These are phyloP conservation scores for Aspergillus campestris DNA, from an alignment of 495 filamentous ascomycete species.

Conservation along the genomic window DNA sequence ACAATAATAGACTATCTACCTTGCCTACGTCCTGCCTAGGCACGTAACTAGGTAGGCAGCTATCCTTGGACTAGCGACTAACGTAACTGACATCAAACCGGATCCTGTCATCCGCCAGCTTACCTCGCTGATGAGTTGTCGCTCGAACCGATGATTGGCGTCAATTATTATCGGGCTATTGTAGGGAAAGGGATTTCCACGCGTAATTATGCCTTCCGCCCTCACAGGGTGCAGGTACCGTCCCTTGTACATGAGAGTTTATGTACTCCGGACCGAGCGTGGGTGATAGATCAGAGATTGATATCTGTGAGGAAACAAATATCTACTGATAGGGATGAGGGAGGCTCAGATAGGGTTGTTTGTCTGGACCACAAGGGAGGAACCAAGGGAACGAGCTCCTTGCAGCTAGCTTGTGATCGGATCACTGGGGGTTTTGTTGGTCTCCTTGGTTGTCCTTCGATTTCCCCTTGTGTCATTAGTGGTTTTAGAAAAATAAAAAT, in stretches of 20 bases:
- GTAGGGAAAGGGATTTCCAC: constrained; percentile 13
- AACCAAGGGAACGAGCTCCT: constrained; percentile 10
- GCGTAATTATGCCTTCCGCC: constrained; percentile 16
- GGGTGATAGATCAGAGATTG: too few species aligned
- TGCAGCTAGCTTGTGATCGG: constrained; percentile 11
- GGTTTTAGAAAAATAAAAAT: too few species aligned
- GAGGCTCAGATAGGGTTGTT: constrained; percentile 1
- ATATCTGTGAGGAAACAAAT: too few species aligned
- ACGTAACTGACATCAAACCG: background rate
- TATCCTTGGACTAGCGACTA: too few species aligned
- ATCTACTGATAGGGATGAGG: background rate
- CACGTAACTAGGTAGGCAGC: too few species aligned
- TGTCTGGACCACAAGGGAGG: constrained; percentile 9
- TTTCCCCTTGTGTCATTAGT: too few species aligned
- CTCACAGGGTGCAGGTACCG: constrained; percentile 12
- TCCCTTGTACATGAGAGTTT: background rate
- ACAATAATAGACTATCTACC: too few species aligned
- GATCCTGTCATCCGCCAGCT: constrained; percentile 1
- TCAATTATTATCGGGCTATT: constrained; percentile 17
- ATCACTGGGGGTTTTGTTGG: background rate
- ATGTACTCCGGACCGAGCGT: too few species aligned
- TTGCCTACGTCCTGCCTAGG: too few species aligned
- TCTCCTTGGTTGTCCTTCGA: background rate
- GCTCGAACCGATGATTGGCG: background rate
- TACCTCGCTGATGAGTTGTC: constrained; percentile 7